Evolutionary conservation across 768 basidiomycete genomes (phyloP), one percentile per base, ranked within the genome.

Genomic region (Amanita rubescens): DNA sequence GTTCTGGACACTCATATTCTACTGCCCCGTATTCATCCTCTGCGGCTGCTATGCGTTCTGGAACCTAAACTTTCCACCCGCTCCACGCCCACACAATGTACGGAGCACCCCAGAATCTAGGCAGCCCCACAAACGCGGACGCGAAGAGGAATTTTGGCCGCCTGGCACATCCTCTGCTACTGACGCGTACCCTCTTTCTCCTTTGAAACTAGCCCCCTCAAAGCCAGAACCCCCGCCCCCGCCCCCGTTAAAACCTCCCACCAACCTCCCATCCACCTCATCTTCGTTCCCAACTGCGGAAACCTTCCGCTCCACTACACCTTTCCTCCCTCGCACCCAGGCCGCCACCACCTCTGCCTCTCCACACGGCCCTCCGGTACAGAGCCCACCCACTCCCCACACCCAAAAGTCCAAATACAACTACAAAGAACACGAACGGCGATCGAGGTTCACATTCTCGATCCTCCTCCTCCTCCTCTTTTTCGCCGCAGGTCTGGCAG

Each of bases 1-100:
- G 15, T 79, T 75, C 54, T 80, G 78, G 78, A 76, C 70, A 15
- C 66, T 79, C 11, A 63, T 75, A 34, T 75, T 78, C 51, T 78
- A 79, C 62, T 73, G 70, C 0, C 78, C 77, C 30, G 59, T 75
- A n/a, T 79, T 79, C 57, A 55, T 77, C 43, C 41, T 73, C 37
- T 78, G 76, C 54, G 78, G 77, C 6, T 55, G 60, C 7, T 79
- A 78, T 54, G 77, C 78, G 11, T 79, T 79, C 57, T 69, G 74
- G 66, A 80, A 79, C 55, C 69, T 77, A 42, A 72, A 75, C 32
- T 77, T 76, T 54, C 76, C 76, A 1, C 77, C 77, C 1, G 57
- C 63, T 33, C 59, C 53, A 10, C 57, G 34, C 19, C 52, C 52
- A 6, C 20, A 22, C 33, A 20, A 14, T 14, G 43, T 22, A 27